Percentiles rank a stretch among this genome's conserved stretches.
phyloP scores from a whole-genome alignment of 2,329 filamentous ascomycete species.

The Ophidiomyces ophidiicola region DNA sequence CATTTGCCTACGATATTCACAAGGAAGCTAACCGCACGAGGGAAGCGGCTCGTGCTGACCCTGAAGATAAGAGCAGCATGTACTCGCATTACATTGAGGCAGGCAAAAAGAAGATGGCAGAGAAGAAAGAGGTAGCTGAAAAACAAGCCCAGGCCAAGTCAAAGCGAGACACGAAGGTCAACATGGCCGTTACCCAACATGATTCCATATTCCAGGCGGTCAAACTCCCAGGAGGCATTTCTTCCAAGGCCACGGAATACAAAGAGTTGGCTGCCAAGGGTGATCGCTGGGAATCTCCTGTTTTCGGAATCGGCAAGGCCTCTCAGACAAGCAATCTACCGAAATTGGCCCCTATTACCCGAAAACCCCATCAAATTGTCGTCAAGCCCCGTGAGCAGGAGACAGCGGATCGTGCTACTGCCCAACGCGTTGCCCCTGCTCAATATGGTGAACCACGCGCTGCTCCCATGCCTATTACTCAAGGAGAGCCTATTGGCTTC shows the following conservation, averaged over 20 bases:
- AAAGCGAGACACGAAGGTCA: conserved; percentile 55
- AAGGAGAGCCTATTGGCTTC: neutral
- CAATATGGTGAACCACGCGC: neutral
- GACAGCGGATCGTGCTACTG: neutral
- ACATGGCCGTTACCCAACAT: conserved; percentile 72
- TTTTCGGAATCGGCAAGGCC: conserved; percentile 78
- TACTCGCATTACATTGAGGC: conserved; percentile 75
- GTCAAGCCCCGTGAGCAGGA: conserved; percentile 12
- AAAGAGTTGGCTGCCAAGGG: conserved; percentile 76
- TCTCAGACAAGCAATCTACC: conserved; percentile 62
- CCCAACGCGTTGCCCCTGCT: neutral
- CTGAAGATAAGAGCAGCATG: conserved; percentile 64
- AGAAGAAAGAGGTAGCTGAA: conserved; percentile 68
- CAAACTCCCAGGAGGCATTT: conserved; percentile 74
- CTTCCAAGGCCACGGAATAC: conserved; percentile 88
- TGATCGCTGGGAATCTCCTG: conserved; percentile 84
- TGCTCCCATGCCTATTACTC: neutral
- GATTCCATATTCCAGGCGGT: conserved; percentile 89
- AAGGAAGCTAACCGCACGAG: conserved; percentile 64
- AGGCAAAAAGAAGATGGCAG: conserved; percentile 57
- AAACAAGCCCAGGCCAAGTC: conserved; percentile 50
- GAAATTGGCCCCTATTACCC: conserved; percentile 39
- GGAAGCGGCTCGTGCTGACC: conserved; percentile 54
- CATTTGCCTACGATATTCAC: conserved; percentile 63
- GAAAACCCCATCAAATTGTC: conserved; percentile 46